Conservation (phyloP, 768 basidiomycete species). For the Amylocystis lapponica region DNA sequence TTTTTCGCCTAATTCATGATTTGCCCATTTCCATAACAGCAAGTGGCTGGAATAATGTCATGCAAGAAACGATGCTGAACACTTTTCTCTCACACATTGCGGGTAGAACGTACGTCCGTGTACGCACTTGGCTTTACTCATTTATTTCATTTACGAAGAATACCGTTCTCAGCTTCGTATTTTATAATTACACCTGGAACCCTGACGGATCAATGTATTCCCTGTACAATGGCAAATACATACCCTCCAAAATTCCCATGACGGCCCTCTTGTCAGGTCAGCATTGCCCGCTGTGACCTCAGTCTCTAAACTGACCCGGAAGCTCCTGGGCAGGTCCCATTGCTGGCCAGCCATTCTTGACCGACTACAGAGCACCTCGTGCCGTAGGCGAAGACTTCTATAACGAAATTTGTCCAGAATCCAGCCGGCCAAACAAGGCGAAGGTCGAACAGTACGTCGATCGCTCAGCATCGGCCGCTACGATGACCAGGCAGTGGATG, state of each 20-base stretch:
- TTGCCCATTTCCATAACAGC: conserved; percentile 19
- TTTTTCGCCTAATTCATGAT: neutral
- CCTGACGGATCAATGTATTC: conserved; percentile 31
- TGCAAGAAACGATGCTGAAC: conserved; percentile 33
- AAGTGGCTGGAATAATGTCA: conserved; percentile 34
- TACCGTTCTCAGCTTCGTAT: conserved; percentile 48
- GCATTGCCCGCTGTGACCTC: conserved; percentile 5
- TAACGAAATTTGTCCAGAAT: conserved; percentile 35
- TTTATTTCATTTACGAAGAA: too few species aligned
- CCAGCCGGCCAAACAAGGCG: conserved; percentile 20
- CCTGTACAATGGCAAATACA: conserved; percentile 40
- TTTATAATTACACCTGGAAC: conserved; percentile 52
- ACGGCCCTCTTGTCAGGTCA: conserved; percentile 46
- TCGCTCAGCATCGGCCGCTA: conserved; percentile 19
- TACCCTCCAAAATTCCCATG: conserved; percentile 48
- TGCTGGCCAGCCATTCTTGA: conserved; percentile 34
- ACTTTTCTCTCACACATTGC: conserved; percentile 28
- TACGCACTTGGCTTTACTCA: too few species aligned
- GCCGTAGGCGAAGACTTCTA: conserved; percentile 34
- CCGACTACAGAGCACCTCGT: conserved; percentile 26
- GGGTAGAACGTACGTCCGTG: conserved; percentile 34
- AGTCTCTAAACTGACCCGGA: conserved; percentile 1
- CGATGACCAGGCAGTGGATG: conserved; percentile 34
- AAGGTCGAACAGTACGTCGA: conserved; percentile 20
- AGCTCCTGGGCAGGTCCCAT: conserved; percentile 29